Evolutionary conservation across 2,329 filamentous ascomycete genomes (phyloP).

Genomic region (Paecilomyces niveus): DNA sequence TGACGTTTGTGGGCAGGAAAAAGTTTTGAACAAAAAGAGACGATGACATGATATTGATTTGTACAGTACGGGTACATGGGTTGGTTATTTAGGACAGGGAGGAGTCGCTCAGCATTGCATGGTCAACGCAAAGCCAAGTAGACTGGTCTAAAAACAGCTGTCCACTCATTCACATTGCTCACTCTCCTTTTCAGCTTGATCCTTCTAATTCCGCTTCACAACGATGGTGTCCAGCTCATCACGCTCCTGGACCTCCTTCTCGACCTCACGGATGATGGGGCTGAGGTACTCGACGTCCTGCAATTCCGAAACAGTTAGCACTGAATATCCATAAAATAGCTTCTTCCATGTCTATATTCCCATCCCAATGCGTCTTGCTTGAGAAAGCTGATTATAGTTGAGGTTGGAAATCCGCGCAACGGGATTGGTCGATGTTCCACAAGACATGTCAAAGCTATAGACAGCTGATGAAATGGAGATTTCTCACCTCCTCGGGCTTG

Average conservation of each 20-base stretch:
- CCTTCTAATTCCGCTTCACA: conserved; percentile 41
- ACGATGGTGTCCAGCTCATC: conserved; percentile 62
- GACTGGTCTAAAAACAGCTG: not conserved
- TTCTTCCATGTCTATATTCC: not conserved
- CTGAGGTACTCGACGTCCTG: conserved; percentile 62
- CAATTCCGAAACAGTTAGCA: conserved; percentile 14
- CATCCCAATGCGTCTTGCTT: conserved; percentile 1
- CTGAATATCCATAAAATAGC: not conserved
- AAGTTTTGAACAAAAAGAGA: conserved; percentile 10
- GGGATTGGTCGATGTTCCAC: conserved; percentile 24
- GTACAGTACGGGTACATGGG: conserved; percentile 33
- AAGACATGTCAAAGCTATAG: not conserved
- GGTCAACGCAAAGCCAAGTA: not conserved
- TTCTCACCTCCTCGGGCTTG: conserved; percentile 57
- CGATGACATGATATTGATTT: conserved; percentile 27
- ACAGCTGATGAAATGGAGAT: conserved; percentile 6
- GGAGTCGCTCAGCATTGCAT: not conserved
- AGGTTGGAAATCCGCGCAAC: conserved; percentile 24
- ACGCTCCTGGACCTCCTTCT: conserved; percentile 60
- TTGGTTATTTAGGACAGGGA: conserved; percentile 4
- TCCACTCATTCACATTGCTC: not conserved
- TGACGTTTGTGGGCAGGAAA: not conserved
- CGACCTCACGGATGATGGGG: conserved; percentile 62
- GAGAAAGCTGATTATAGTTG: conserved; percentile 12
- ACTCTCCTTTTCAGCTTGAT: not conserved